Percentiles rank a stretch among this genome's conserved stretches.
These are phyloP conservation scores for Epichloe bromicola DNA, from an alignment of 2,329 filamentous ascomycete genomes.

Conservation along the genomic window DNA sequence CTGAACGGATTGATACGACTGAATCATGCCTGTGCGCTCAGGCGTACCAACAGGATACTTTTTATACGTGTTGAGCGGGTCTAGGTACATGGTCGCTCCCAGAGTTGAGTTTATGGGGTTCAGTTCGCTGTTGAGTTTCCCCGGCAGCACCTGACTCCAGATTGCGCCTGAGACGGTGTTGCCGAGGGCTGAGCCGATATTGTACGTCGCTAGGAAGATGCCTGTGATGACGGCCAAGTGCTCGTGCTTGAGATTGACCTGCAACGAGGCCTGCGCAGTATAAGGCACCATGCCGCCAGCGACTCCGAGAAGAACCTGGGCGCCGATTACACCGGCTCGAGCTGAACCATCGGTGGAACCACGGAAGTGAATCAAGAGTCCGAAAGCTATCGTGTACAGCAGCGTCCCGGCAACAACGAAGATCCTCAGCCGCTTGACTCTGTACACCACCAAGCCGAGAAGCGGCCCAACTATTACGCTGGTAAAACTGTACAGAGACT, in stretches of 20 bases:
- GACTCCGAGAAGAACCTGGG: conserved; percentile 46
- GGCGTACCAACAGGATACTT: conserved; percentile 37
- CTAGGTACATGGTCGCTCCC: conserved; percentile 45
- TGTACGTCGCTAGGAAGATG: conserved; percentile 41
- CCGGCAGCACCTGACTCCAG: conserved; percentile 45
- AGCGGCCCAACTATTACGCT: conserved; percentile 33
- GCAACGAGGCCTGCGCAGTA: conserved; percentile 43
- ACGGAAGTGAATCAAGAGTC: conserved; percentile 46
- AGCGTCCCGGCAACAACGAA: conserved; percentile 38
- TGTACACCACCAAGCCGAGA: conserved; percentile 35
- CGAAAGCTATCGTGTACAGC: conserved; percentile 38
- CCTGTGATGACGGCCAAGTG: conserved; percentile 43
- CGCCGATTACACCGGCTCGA: conserved; percentile 42
- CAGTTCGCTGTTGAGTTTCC: conserved; percentile 34
- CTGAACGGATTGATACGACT: conserved; percentile 33
- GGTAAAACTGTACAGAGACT: conserved; percentile 35
- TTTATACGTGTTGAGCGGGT: conserved; percentile 43
- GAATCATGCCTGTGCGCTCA: conserved; percentile 42
- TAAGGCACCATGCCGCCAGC: conserved; percentile 46
- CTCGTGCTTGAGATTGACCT: conserved; percentile 42
- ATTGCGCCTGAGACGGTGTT: conserved; percentile 45
- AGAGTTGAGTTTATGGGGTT: conserved; percentile 21
- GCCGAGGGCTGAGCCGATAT: conserved; percentile 45
- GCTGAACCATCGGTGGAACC: conserved; percentile 28
- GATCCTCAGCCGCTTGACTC: conserved; percentile 39